phyloP scores from a whole-genome alignment of 331 rosid genomes.

The Rhamnella rubrinervis region DNA sequence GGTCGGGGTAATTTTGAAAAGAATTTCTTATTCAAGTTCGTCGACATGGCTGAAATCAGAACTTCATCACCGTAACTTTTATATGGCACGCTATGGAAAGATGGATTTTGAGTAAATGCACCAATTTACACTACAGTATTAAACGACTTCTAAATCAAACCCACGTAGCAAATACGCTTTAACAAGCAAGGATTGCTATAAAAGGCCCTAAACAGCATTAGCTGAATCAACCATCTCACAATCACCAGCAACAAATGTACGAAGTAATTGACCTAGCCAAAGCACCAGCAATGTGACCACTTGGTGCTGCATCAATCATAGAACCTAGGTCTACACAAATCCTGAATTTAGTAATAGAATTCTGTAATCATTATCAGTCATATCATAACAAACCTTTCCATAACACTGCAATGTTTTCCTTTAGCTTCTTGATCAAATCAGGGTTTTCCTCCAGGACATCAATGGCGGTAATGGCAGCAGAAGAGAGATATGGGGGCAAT shows the following conservation, averaged over 20 bases:
- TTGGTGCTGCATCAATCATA: neutral
- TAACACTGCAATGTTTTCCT: conserved; percentile 54
- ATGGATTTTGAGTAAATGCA: neutral
- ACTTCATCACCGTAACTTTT: neutral
- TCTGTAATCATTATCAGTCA: conserved; percentile 6
- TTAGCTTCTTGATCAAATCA: conserved; percentile 61
- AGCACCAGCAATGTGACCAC: neutral
- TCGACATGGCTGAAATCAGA: no score
- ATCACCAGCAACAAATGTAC: neutral
- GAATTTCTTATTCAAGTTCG: no score
- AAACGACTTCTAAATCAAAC: neutral
- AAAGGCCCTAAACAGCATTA: neutral
- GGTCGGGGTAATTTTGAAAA: no score
- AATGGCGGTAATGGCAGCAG: conserved; percentile 87
- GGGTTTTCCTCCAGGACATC: conserved; percentile 88
- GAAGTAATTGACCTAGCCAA: neutral
- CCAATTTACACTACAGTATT: neutral
- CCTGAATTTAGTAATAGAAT: neutral
- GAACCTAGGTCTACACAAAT: neutral
- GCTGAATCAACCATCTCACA: neutral
- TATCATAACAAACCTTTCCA: conserved; percentile 66
- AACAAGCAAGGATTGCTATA: neutral
- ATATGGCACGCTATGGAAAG: neutral
- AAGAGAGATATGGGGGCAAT: conserved; percentile 93
- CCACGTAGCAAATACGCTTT: neutral